Evolutionary conservation across 495 filamentous ascomycete genomes (phyloP).

Genomic region (Paragyromitra xinjiangensis): DNA sequence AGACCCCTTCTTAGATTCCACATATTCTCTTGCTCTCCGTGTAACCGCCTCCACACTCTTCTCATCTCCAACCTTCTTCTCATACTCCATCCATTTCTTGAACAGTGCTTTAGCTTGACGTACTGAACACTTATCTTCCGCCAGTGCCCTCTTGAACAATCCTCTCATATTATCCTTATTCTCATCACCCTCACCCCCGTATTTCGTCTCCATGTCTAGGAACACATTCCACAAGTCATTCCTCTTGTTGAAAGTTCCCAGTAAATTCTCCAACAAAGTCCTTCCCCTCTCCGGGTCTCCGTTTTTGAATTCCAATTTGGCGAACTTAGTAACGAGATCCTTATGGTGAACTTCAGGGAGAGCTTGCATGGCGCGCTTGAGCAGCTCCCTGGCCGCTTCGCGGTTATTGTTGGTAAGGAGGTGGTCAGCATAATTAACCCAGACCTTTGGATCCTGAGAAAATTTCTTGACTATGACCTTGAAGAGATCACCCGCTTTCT

Average conservation of each 20-base stretch:
- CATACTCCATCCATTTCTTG: constrained; percentile 81
- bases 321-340: constrained; percentile 81
- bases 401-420: constrained; percentile 68
- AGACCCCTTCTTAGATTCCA: constrained; percentile 66
- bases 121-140: constrained; percentile 34
- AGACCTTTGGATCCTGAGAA: constrained; percentile 76
- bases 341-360: constrained; percentile 76
- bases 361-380: constrained; percentile 86
- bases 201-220: constrained; percentile 79
- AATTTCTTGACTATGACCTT: constrained; percentile 84
- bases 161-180: constrained; percentile 56
- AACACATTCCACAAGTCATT: constrained; percentile 93
- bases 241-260: constrained; percentile 84
- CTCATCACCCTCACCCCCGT: constrained; percentile 47
- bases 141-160: constrained; percentile 60
- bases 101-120: constrained; percentile 76
- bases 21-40: constrained; percentile 76
- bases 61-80: constrained; percentile 75
- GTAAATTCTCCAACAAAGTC: constrained; percentile 89
- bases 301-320: constrained; percentile 85
- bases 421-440: constrained; percentile 95
- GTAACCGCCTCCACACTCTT: constrained; percentile 77
- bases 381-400: constrained; percentile 77
- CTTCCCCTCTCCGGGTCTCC: constrained; percentile 91
- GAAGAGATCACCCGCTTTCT: constrained; percentile 93